phyloP scores from a whole-genome alignment of 2,329 filamentous ascomycete genomes.

The Colletotrichum navitas region DNA sequence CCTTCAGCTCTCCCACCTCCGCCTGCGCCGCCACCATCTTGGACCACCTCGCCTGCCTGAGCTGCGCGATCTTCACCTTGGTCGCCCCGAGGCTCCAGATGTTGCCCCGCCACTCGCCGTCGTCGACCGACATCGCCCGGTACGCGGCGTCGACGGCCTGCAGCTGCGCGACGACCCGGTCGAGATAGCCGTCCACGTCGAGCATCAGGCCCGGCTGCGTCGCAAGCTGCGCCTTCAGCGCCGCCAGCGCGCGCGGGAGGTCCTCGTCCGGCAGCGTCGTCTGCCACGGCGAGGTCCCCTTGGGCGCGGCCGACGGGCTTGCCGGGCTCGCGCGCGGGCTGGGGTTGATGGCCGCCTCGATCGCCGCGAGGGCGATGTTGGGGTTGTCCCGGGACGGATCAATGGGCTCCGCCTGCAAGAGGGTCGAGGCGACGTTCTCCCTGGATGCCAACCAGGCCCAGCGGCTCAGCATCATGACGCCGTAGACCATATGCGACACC shows the following conservation, averaged over 20 bases:
- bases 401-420: background rate
- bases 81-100: conserved; percentile 63
- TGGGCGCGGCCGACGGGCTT: background rate
- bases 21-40: conserved; percentile 54
- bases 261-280: conserved; percentile 33
- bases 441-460: conserved; percentile 61
- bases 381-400: conserved; percentile 15
- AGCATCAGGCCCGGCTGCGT: conserved; percentile 60
- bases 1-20: background rate
- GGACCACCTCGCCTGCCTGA: conserved; percentile 62
- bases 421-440: too few relatives aligned
- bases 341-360: conserved; percentile 33
- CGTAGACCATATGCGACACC: conserved; percentile 62
- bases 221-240: conserved; percentile 57
- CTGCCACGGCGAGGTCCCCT: background rate
- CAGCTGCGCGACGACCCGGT: conserved; percentile 56
- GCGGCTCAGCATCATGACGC: conserved; percentile 63
- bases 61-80: conserved; percentile 60
- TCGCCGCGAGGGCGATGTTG: conserved; percentile 21
- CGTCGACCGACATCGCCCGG: conserved; percentile 48
- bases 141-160: conserved; percentile 58
- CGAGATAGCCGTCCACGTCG: conserved; percentile 59
- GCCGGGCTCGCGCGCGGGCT: conserved; percentile 2
- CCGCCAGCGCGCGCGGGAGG: conserved; percentile 55
- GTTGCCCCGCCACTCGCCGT: conserved; percentile 56